Evolutionary conservation across 176 grass and related monocot genomes (phyloP), one percentile per base, ranked within the genome.

Genomic region (Rhynchospora tenuis): DNA sequence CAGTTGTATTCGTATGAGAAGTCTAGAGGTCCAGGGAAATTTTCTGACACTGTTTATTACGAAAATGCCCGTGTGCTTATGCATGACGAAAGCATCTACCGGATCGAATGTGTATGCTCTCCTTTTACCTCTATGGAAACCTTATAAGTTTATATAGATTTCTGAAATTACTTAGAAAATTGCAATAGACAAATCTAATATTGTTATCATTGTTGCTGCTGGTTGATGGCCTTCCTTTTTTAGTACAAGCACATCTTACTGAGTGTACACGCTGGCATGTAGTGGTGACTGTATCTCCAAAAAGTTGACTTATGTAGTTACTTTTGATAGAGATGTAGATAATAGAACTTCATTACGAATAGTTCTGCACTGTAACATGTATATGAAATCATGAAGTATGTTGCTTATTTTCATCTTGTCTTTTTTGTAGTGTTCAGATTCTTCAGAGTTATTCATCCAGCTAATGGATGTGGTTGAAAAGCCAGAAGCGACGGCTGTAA

Each of bases 381-480:
- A 69, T 44, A 59, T 68, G 6, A 70, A 19, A 3, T 51, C 29
- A n/a, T 81, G 7, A 45, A 85, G 84, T 88, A 46, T 28, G 84
- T 46, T 63, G 54, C 5, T 43, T 47, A n/a, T 43, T 20, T 75
- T 44, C 26, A 70, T 85, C 14, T 28, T 91, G 73, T 94, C 9
- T 85, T 52, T 77, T 87, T 89, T 79, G n/a, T 88, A 99, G 89
- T 83, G 84, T 81, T 92, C 89, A 58, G 89, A 89, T 89, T 89
- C 89, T 1, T 91, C 89, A 60, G 86, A 87, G 38, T 42, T 99
- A 57, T 91, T 85, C n/a, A 90, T 99, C 81, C 93, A 99, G 59
- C 88, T 99, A 59, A 99, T 95, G 93, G 96, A 99, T 89, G 96
- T 89, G 4, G 89, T 95, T 77, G 96, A 99, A 82, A 99, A 95